These are phyloP conservation scores for Cymbopogon citratus DNA, from an alignment of 176 grass and related monocot genomes.

Conservation along the genomic window DNA sequence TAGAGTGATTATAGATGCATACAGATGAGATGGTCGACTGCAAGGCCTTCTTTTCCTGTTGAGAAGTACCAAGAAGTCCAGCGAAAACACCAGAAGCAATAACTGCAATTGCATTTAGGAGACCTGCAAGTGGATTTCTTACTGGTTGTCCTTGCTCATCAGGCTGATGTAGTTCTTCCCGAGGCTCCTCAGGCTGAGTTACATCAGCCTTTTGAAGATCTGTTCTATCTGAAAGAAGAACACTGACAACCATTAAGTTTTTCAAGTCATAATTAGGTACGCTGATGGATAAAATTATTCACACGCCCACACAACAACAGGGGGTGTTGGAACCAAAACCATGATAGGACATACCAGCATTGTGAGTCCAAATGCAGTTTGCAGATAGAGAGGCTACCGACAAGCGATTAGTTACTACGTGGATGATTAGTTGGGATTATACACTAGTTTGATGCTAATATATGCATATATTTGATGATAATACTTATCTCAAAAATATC, in stretches of 20 bases:
- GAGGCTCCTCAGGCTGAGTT: constrained; percentile 25
- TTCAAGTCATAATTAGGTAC: not conserved
- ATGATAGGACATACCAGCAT: not conserved
- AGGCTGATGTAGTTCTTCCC: constrained; percentile 18
- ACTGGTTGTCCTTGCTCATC: constrained; percentile 32
- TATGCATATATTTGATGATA: not conserved
- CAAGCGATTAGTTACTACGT: not conserved
- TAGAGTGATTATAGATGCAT: constrained; percentile 43
- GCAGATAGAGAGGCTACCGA: not conserved
- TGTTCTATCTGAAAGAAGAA: constrained; percentile 32
- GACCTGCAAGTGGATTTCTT: constrained; percentile 52
- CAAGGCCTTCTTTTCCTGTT: constrained; percentile 61
- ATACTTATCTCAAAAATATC: not conserved
- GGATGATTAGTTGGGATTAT: not conserved
- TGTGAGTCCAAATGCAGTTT: not conserved
- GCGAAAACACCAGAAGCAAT: constrained; percentile 72
- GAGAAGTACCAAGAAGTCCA: constrained; percentile 72
- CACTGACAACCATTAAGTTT: not conserved
- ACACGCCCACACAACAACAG: not conserved
- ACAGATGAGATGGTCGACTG: constrained; percentile 64
- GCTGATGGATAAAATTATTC: not conserved
- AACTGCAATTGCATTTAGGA: constrained; percentile 69
- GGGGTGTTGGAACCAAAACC: not conserved
- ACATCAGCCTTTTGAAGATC: not conserved
- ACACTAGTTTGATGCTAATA: not conserved